Evolutionary conservation across 306 rosid species (phyloP), one percentile per base, ranked within the genome.

Genomic region (Biancaea sappan): DNA sequence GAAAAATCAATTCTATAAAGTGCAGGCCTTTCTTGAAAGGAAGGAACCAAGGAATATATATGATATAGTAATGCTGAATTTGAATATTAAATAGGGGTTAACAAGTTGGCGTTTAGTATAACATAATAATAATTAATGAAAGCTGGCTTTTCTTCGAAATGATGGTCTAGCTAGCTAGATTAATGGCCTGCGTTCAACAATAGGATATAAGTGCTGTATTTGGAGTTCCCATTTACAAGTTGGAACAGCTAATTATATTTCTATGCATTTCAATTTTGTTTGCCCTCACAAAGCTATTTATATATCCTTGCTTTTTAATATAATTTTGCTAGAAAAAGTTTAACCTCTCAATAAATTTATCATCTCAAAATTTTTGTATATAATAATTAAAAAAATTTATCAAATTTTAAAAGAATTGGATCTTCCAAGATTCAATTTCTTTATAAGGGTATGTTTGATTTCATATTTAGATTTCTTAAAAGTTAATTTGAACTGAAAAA

Each of bases 21-120:
- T 24, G 78, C 68, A 80, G 87, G 85, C 56, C 64, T 77, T 59
- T 50, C 53, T 57, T 83, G 77, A 77, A 67, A 77, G 79, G 77
- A 67, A 77, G 79, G 77, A 74, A 77, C 78, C 73, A 75, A 80
- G 73, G 77, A 64, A 70, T 68, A 69, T 66, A 28, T 66, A 31
- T 77, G 29, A 52, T 64, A 25, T 60, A 67, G 18, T 60, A 44
- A 34, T 37, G 38, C 21, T 21, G 28, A 60, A 72, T 66, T 65
- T 51, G 18, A 48, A 65, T 86, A 77, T 52, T 77, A 34, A 43
- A 28, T 61, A 19, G 50, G 50, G 64, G 78, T 34, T 63, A 48
- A 63, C 80, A 61, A 73, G 70, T 77, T 82, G 86, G 69, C 66
- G 41, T 61, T 78, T 34, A 69, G 48, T 73, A 19, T 19, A 43